Percentiles rank a stretch among this genome's conserved stretches.
Conservation (phyloP, 2,329 filamentous ascomycete species). For the Xylariaceae sp. region DNA sequence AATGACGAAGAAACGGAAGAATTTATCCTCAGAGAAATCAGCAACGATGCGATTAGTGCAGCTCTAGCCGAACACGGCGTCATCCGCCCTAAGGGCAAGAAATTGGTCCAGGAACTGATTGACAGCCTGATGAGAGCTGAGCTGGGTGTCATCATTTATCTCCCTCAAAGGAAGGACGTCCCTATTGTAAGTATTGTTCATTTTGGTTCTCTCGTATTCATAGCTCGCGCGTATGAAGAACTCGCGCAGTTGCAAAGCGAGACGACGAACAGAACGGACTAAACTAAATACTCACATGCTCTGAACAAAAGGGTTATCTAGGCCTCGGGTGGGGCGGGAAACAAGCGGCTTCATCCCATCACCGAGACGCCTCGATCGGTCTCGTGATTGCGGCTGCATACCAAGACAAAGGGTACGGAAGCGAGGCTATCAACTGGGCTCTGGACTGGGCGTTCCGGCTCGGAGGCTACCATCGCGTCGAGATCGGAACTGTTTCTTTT, state of each 20-base stretch:
- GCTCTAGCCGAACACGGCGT: not conserved
- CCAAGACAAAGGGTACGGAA: not conserved
- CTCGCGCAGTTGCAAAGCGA: too few species aligned
- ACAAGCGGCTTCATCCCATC: not conserved
- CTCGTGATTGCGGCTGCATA: not conserved
- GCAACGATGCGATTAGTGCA: not conserved
- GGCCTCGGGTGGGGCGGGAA: not conserved
- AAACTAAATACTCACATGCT: too few species aligned
- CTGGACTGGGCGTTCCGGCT: not conserved
- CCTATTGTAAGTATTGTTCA: not conserved
- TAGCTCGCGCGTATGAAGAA: too few species aligned
- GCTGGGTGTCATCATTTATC: not conserved
- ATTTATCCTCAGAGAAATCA: not conserved
- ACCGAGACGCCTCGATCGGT: not conserved
- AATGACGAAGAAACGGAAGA: not conserved
- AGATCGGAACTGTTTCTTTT: not conserved
- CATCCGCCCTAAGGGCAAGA: not conserved
- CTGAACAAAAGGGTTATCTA: not conserved
- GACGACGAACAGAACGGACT: too few species aligned
- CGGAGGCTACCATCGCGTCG: not conserved
- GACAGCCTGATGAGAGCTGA: not conserved
- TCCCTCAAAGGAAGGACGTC: not conserved
- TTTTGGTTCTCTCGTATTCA: too few species aligned
- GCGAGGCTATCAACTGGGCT: not conserved
- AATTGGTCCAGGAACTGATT: not conserved